A percentile compares a stretch with the other conserved stretches of the same genome.
Evolutionary conservation across 805 yeast genomes (phyloP).

Genomic region (Metschnikowia noctiluminum): DNA sequence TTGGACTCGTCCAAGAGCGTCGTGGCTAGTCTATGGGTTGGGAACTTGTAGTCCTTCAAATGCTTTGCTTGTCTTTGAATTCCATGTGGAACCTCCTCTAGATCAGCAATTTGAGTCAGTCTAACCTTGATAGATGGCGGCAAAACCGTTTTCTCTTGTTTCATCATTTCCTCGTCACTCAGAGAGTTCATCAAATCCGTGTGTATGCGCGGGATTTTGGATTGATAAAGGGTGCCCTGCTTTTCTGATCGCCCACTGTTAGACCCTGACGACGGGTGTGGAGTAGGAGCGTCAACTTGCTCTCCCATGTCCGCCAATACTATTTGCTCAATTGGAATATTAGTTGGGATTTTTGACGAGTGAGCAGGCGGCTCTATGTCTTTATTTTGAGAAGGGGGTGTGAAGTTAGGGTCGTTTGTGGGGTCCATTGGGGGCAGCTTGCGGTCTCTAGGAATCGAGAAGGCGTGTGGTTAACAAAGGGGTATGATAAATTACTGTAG

Average conservation of each 20-base stretch:
- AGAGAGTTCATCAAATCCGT: constrained; percentile 50
- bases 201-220: constrained; percentile 51
- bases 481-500: no score
- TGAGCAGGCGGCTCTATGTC: constrained; percentile 64
- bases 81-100: constrained; percentile 97
- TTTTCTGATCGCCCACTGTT: constrained; percentile 5
- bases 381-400: constrained; percentile 73
- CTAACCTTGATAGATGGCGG: constrained; percentile 46
- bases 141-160: constrained; percentile 20
- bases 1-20: constrained; percentile 69
- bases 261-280: constrained; percentile 38
- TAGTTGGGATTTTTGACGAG: constrained; percentile 64
- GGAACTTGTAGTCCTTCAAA: constrained; percentile 71
- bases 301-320: constrained; percentile 65
- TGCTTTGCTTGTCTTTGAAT: constrained; percentile 80
- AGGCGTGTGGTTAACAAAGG: neutral
- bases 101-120: constrained; percentile 76
- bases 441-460: neutral
- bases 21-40: constrained; percentile 78
- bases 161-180: constrained; percentile 34
- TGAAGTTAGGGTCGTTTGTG: constrained; percentile 83
- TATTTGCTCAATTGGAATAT: constrained; percentile 72
- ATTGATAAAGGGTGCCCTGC: constrained; percentile 24
- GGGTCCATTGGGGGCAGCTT: constrained; percentile 67
- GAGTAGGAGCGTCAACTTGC: constrained; percentile 71